Conservation (phyloP, 345 rosid species). For the Draba incana region DNA sequence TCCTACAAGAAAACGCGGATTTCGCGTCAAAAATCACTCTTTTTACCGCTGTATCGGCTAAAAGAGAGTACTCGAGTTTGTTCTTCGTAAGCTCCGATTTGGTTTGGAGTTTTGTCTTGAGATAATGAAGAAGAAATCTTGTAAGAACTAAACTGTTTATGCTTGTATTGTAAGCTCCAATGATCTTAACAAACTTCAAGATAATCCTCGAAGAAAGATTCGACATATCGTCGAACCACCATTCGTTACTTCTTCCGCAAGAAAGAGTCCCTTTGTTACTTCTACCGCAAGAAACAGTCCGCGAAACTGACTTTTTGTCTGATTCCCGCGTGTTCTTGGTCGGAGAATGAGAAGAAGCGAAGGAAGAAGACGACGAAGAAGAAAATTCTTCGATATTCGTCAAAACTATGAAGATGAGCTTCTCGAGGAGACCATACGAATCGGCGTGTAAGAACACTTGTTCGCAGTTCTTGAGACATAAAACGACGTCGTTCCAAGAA, state of each 20-base stretch:
- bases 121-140: conserved; percentile 67
- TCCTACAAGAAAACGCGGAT: conserved; percentile 66
- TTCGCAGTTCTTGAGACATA: conserved; percentile 60
- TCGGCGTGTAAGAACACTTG: conserved; percentile 56
- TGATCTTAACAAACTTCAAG: conserved; percentile 50
- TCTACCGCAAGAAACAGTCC: conserved; percentile 32
- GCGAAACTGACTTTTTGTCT: conserved; percentile 40
- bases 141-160: conserved; percentile 57
- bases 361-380: conserved; percentile 50
- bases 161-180: conserved; percentile 51
- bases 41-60: conserved; percentile 60
- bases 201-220: conserved; percentile 55
- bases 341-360: conserved; percentile 31
- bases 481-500: conserved; percentile 56
- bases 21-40: conserved; percentile 49
- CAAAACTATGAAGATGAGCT: conserved; percentile 49
- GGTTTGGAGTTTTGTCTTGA: conserved; percentile 50
- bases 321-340: conserved; percentile 36
- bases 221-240: conserved; percentile 78
- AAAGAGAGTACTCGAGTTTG: conserved; percentile 40
- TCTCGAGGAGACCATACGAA: conserved; percentile 55
- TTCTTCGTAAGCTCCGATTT: conserved; percentile 31
- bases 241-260: conserved; percentile 49
- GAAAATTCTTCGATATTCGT: conserved; percentile 51
- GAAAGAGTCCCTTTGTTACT: conserved; percentile 17